Evolutionary conservation across 257 asterid species (phyloP), one percentile per base, ranked within the genome.

Genomic region (Scutellaria galericulata): DNA sequence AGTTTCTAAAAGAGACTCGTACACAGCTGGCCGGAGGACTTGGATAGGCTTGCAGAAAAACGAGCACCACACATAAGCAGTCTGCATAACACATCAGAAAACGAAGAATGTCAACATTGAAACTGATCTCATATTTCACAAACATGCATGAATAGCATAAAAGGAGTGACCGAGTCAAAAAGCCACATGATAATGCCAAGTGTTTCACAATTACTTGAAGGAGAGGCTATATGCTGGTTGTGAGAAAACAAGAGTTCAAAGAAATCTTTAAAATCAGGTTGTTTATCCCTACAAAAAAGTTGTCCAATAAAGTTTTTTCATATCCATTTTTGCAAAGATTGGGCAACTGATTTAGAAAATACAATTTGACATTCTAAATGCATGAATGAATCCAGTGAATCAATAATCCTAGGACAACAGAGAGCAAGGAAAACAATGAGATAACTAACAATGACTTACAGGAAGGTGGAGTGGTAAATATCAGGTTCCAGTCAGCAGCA

Each of bases 371-470:
- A 51, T 14, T 14, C 27, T 51, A 51, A 1, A 54, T 54, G 59
- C 13, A 54, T 3, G n/a, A 54, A 20, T 27, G 9, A 3, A 18
- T 27, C 2, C 35, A 27, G 35, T 27, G 35, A 27, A 27, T 27
- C 35, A 31, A 31, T 31, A 31, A 31, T 31, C 37, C 37, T 3
- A 31, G 37, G 37, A 31, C 37, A 2, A 27, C 35, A 27, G 35
- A 27, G 35, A 27, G 35, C 35, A 27, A 27, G 35, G 35, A 1
- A 0, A 2, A 31, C 37, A 31, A 31, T 31, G 4, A 31, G 37
- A 31, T 0, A 31, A 31, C 3, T 31, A 31, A 31, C 37, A 27
- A 56, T 12, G 13, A 64, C 83, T 71, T 68, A 68, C 83, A 67
- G 8, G 40, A 60, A 27, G 52, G 55, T 51, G 40, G 70, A 59